Evolutionary conservation across 768 basidiomycete genomes (phyloP), one percentile per base, ranked within the genome.

Genomic region (Termitomyces bulborhizus): DNA sequence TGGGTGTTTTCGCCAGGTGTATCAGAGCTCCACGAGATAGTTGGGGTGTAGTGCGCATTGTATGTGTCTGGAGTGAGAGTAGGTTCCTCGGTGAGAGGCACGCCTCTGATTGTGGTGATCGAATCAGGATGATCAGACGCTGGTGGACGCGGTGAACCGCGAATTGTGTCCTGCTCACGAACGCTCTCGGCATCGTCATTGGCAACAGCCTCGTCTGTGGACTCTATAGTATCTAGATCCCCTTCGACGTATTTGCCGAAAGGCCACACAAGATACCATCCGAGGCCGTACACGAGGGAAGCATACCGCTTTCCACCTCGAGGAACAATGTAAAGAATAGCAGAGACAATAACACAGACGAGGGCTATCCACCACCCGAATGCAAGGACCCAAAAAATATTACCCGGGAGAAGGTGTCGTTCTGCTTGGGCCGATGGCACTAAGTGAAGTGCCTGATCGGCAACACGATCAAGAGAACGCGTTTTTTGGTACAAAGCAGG

Each of bases 161-260:
- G 73, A 48, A 78, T 68, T 26, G 73, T 76, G 45, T 71, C 66
- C 32, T 69, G 60, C 34, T 66, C 66, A 39, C 64, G 64, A 46
- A 63, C 56, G 46, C 68, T 63, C 15, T 65, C 74, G 41, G 72
- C 72, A 18, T 66, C 68, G 6, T 71, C 65, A 21, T 64, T 57
- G 45, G 76, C 68, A 39, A 11, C 72, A 18, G 66, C 67, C 6
- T 71, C 65, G 24, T 65, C 57, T 39, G 75, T 67, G 36, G 78
- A 70, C 26, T 77, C 79, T 8, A 34, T 36, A 32, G 68, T 74
- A 9, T 64, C 65, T 3, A 74, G 68, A 57, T 86, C 85, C 11
- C 93, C 92, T 69, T 98, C 94, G 46, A 99, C 92, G 67, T 98
- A 99, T 70, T 98, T 98, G 18, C 97, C 95, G 66, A 99, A 99